Evolutionary conservation across 805 yeast genomes (phyloP).

Genomic region (Brettanomyces bruxellensis): DNA sequence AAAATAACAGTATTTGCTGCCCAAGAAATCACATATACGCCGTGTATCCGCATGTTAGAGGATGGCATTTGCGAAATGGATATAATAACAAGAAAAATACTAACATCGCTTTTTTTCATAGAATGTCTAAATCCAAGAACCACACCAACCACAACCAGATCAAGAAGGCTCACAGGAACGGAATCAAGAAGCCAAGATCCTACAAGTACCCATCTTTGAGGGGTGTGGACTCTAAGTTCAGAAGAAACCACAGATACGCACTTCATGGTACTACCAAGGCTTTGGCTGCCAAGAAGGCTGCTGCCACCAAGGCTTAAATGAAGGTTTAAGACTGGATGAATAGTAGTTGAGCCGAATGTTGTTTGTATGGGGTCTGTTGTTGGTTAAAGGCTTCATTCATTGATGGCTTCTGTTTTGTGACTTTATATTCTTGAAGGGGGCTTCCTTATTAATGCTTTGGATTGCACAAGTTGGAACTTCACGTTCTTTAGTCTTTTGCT

Average conservation of each 20-base stretch:
- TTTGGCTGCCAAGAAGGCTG: conserved; percentile 50
- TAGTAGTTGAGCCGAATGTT: not conserved
- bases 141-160: conserved; percentile 99
- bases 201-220: conserved; percentile 96
- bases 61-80: too few relatives aligned
- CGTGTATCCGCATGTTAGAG: not conserved
- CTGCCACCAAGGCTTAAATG: not conserved
- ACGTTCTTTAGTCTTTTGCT: too few relatives aligned
- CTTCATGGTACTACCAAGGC: conserved; percentile 95
- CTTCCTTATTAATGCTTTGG: too few relatives aligned
- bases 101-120: conserved; percentile 7
- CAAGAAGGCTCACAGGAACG: conserved; percentile 99
- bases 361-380: not conserved
- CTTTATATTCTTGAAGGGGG: too few relatives aligned
- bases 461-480: too few relatives aligned
- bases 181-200: conserved; percentile 98
- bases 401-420: too few relatives aligned
- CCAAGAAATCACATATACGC: not conserved
- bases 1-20: too few relatives aligned
- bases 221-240: conserved; percentile 99
- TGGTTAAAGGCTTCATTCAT: too few relatives aligned
- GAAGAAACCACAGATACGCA: conserved; percentile 99
- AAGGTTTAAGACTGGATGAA: not conserved
- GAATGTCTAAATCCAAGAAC: conserved; percentile 98
- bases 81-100: conserved; percentile 9